These are phyloP conservation scores for Aspergillus pseudotamarii DNA, from an alignment of 2,329 filamentous ascomycete genomes.

Conservation along the genomic window DNA sequence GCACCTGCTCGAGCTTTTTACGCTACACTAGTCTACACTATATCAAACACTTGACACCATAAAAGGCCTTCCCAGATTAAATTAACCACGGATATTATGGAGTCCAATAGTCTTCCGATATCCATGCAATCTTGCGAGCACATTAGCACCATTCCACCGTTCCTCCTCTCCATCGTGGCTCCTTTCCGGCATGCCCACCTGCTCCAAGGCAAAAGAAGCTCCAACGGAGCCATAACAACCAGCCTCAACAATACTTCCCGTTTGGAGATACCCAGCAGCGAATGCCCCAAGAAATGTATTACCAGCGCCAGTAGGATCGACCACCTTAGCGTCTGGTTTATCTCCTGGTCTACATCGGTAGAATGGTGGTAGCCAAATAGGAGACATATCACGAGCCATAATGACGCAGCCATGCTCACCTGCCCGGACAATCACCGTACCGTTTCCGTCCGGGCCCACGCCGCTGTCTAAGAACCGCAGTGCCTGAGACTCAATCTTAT, in stretches of 20 bases:
- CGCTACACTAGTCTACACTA: background rate
- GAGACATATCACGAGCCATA: constrained; percentile 5
- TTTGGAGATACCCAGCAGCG: constrained; percentile 28
- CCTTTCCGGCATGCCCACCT: constrained; percentile 32
- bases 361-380: constrained; percentile 35
- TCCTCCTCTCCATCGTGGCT: constrained; percentile 11
- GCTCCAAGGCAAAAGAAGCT: constrained; percentile 35
- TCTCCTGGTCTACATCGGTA: constrained; percentile 11
- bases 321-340: constrained; percentile 18
- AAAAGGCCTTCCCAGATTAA: rapidly evolving
- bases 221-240: constrained; percentile 36
- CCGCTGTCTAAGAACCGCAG: constrained; percentile 12
- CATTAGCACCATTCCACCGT: constrained; percentile 23
- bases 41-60: background rate
- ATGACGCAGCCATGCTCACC: constrained; percentile 35
- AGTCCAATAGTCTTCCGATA: constrained; percentile 8
- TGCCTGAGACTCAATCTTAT: constrained; percentile 18
- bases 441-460: constrained; percentile 20
- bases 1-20: background rate
- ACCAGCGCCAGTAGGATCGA: constrained; percentile 42
- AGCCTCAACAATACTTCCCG: constrained; percentile 24
- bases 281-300: constrained; percentile 42
- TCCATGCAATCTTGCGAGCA: constrained; percentile 18
- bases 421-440: constrained; percentile 31
- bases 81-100: background rate